Conservation (phyloP, 495 filamentous ascomycete genomes). For the Parachaetomium inaequale region DNA sequence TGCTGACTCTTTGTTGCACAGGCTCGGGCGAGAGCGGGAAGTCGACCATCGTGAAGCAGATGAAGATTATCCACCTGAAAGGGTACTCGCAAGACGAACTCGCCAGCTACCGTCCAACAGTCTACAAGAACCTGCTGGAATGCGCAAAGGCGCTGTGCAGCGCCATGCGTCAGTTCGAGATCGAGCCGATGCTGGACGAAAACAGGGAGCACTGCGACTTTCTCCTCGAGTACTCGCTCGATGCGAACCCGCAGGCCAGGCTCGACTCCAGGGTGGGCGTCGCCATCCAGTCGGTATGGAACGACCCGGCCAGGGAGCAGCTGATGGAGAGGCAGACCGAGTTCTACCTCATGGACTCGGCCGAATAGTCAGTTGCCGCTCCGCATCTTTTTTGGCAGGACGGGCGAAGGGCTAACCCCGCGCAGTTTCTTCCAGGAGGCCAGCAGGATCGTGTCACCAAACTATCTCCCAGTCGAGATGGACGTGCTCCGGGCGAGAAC, state of each 20-base stretch:
- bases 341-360: conserved; percentile 99
- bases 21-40: conserved; percentile 98
- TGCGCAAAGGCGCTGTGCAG: conserved; percentile 89
- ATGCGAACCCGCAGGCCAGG: conserved; percentile 78
- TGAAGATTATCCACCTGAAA: conserved; percentile 99
- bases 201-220: conserved; percentile 73
- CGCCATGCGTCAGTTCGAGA: conserved; percentile 82
- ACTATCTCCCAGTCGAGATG: conserved; percentile 86
- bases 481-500: conserved; percentile 94
- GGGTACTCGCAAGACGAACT: conserved; percentile 92
- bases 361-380: conserved; percentile 77
- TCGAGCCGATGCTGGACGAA: conserved; percentile 66
- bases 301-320: conserved; percentile 75
- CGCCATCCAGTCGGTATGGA: conserved; percentile 84
- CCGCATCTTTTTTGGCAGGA: no score
- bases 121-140: conserved; percentile 97
- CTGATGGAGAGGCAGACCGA: conserved; percentile 93
- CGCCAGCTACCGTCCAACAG: conserved; percentile 85
- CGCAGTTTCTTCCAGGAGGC: conserved; percentile 92
- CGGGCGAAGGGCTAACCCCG: conserved; percentile 5
- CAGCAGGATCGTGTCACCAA: conserved; percentile 71
- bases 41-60: conserved; percentile 98
- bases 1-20: conserved; percentile 35
- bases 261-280: conserved; percentile 75
- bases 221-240: conserved; percentile 80